Base-by-base conservation (phyloP, 2,329 filamentous ascomycete species). In the Colletotrichum godetiae region DNA sequence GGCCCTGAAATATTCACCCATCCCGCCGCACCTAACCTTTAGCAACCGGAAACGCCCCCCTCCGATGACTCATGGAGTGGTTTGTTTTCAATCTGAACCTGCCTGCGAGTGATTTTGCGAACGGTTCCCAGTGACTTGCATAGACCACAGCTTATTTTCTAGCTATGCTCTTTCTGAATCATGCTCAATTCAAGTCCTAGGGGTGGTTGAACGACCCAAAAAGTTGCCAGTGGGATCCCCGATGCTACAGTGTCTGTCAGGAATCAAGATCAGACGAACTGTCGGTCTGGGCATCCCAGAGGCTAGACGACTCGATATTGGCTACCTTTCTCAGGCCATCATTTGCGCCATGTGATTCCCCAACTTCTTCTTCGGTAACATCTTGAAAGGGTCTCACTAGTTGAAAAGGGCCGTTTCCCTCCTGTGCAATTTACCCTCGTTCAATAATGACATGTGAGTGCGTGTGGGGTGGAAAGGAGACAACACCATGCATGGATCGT, bases 251-350 rank as follows among this genome's bases (percentile, higher is more conserved):
- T 22, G 33, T 53, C 13, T 46, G 31, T 46, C 49, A 29, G 33
- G 5, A 60, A 24, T 46, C 35, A 29, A 35, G 3, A 60, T 66
- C 55, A 66, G 67, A 70, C 27, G 56, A 67, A 71, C 68, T 13
- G 42, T 33, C 46, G 37, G 56, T 67, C 24, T 31, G 55, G 42
- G 37, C 42, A 31, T n/a, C n/a, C 27, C 24, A 42, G 19, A 15
- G n/a, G 24, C 52, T 24, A 22, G 7, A 11, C 33, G 46, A 56
- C n/a, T 3, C 11, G 19, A 22, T 22, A 4, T 33, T 19, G 35
- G 13, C 24, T 53, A 6, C 24, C 22, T 5, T 24, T 4, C 12
- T 8, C 3, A 3, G 29, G 19, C 10, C 27, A 2, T 4, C 11
- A 19, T 55, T 7, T 5, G 6, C 11, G 8, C 8, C 4, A 29